A percentile compares a stretch with the other conserved stretches of the same genome.
Conservation (phyloP, 2,329 filamentous ascomycete species). For the Trichoderma koningii region DNA sequence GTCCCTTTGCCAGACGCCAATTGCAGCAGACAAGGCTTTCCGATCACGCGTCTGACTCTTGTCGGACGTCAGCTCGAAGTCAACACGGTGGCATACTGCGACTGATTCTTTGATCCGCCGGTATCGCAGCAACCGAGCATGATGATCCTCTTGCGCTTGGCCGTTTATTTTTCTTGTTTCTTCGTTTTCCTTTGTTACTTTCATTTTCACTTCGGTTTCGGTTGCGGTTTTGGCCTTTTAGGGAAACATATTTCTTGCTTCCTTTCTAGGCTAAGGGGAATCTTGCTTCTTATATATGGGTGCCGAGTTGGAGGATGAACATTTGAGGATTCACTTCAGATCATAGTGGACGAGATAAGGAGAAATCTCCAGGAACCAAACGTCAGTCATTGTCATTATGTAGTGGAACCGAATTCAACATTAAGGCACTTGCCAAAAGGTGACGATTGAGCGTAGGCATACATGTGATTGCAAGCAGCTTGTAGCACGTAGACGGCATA, state of each 20-base stretch:
- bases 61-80: too few relatives aligned
- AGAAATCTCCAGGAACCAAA: not conserved
- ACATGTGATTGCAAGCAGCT: too few relatives aligned
- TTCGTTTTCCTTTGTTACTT: not conserved
- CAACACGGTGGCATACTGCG: too few relatives aligned
- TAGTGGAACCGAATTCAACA: conserved; percentile 10
- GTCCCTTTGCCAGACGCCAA: too few relatives aligned
- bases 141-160: too few relatives aligned
- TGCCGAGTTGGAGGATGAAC: conserved; percentile 1
- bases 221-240: not conserved
- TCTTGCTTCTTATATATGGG: conserved; percentile 16
- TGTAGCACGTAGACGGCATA: not conserved
- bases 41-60: too few relatives aligned
- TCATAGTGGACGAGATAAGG: conserved; percentile 4
- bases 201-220: too few relatives aligned
- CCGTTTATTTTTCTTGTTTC: too few relatives aligned
- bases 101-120: too few relatives aligned
- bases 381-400: conserved; percentile 9
- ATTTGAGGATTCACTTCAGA: conserved; percentile 2
- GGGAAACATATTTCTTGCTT: conserved; percentile 5
- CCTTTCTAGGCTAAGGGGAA: conserved; percentile 16
- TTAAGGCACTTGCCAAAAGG: not conserved
- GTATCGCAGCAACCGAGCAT: too few relatives aligned
- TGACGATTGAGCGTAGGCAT: not conserved
- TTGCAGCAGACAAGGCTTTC: too few relatives aligned